A percentile compares a stretch with the other conserved stretches of the same genome.
Conservation (phyloP, 2,329 filamentous ascomycete genomes). For the Alternaria burnsii region DNA sequence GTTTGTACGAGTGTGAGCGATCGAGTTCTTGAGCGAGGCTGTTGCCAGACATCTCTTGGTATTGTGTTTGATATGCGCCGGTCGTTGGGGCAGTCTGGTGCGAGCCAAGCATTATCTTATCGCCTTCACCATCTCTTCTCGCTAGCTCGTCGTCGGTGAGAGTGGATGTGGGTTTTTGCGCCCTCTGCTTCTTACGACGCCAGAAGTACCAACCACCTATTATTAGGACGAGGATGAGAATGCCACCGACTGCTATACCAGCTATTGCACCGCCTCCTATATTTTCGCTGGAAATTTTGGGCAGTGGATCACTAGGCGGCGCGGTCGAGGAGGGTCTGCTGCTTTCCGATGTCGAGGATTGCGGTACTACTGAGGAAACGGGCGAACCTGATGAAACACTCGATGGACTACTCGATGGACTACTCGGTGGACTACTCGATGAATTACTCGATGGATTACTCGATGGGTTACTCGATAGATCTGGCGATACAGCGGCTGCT, state of each 20-base stretch:
- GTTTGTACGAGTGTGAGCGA: not conserved
- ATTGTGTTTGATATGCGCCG: not conserved
- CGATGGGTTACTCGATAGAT: no score
- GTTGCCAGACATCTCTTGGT: not conserved
- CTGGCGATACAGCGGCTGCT: no score
- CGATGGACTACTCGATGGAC: no score
- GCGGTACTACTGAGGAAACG: no score
- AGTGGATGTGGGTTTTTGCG: rapidly evolving
- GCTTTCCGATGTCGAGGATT: not conserved
- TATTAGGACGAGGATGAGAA: not conserved
- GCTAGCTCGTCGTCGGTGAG: not conserved
- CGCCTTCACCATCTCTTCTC: not conserved
- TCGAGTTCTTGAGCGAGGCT: not conserved
- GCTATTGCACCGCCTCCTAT: not conserved
- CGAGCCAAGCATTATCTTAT: not conserved
- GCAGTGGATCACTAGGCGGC: not conserved
- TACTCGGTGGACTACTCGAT: no score
- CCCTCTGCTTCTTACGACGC: not conserved
- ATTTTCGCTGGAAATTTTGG: no score
- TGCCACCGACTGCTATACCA: not conserved
- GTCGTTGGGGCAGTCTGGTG: rapidly evolving
- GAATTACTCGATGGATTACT: no score
- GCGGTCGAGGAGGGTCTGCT: not conserved
- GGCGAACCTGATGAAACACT: no score
- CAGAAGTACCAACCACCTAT: not conserved